Conservation (phyloP, 805 yeast genomes). For the Jamesozyma hellenica region DNA sequence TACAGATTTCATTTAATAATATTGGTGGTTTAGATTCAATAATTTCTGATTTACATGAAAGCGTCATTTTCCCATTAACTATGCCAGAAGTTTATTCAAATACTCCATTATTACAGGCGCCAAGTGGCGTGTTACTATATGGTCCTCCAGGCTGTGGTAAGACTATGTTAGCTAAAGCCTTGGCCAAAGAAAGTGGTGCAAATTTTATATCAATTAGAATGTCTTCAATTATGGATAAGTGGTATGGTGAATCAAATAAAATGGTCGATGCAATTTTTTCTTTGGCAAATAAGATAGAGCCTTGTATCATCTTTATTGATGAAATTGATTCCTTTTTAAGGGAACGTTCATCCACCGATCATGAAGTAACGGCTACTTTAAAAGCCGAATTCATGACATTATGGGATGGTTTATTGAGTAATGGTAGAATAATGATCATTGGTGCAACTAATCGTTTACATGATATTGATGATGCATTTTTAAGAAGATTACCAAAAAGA, state of each 20-base stretch:
- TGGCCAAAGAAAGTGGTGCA: conserved; percentile 87
- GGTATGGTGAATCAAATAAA: conserved; percentile 96
- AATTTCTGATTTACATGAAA: conserved; percentile 76
- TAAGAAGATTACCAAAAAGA: conserved; percentile 86
- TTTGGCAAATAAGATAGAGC: conserved; percentile 79
- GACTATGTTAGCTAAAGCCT: conserved; percentile 93
- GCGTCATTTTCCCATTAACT: conserved; percentile 79
- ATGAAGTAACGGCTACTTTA: conserved; percentile 88
- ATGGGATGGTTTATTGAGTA: conserved; percentile 84
- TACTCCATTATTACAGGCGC: conserved; percentile 74
- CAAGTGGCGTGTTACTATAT: conserved; percentile 83
- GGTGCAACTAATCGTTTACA: conserved; percentile 92
- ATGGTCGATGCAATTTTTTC: conserved; percentile 88
- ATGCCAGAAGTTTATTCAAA: conserved; percentile 63
- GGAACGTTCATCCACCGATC: conserved; percentile 75
- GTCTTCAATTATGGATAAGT: conserved; percentile 92
- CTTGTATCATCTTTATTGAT: conserved; percentile 90
- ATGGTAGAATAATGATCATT: conserved; percentile 73
- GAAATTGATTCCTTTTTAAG: conserved; percentile 92
- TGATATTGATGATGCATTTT: conserved; percentile 86
- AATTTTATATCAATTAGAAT: conserved; percentile 82
- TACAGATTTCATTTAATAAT: conserved; percentile 63
- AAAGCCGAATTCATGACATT: conserved; percentile 96
- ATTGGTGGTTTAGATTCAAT: conserved; percentile 83
- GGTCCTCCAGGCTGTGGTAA: conserved; percentile 99